A percentile compares a stretch with the other conserved stretches of the same genome.
phyloP scores from a whole-genome alignment of 441 rosid genomes.

The Breynia disticha region DNA sequence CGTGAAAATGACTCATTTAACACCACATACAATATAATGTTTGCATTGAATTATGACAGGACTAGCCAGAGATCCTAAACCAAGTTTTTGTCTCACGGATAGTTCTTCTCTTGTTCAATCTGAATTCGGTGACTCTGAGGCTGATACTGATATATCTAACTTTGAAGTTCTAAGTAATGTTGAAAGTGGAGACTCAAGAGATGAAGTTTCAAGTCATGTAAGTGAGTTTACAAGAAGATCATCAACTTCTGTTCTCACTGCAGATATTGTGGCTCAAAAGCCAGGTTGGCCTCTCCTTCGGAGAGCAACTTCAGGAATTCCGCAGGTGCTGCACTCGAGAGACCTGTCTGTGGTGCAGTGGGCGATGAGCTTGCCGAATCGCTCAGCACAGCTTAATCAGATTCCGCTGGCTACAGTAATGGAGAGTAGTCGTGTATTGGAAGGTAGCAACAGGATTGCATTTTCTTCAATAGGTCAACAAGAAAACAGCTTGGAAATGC shows the following conservation, averaged over 20 bases:
- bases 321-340: slow-evolving; percentile 27
- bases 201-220: slow-evolving; percentile 14
- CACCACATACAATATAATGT: not conserved
- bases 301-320: slow-evolving; percentile 30
- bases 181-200: slow-evolving; percentile 20
- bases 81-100: slow-evolving; percentile 29
- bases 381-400: slow-evolving; percentile 21
- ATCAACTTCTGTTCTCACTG: slow-evolving; percentile 25
- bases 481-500: slow-evolving; percentile 24
- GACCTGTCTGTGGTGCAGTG: slow-evolving; percentile 69
- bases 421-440: not conserved
- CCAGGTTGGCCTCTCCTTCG: slow-evolving; percentile 92
- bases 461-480: no score
- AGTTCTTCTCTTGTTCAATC: slow-evolving; percentile 19
- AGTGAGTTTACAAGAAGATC: slow-evolving; percentile 25
- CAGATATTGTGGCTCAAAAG: slow-evolving; percentile 39
- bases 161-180: slow-evolving; percentile 18
- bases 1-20: not conserved
- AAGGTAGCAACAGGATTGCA: not conserved
- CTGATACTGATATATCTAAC: slow-evolving; percentile 30
- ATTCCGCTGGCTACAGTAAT: no score
- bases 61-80: slow-evolving; percentile 36
- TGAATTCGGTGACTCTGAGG: slow-evolving; percentile 39
- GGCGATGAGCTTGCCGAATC: slow-evolving; percentile 77
- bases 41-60: slow-evolving; percentile 29